phyloP scores from a whole-genome alignment of 2,329 filamentous ascomycete genomes.

The Pezicula neosporulosa region DNA sequence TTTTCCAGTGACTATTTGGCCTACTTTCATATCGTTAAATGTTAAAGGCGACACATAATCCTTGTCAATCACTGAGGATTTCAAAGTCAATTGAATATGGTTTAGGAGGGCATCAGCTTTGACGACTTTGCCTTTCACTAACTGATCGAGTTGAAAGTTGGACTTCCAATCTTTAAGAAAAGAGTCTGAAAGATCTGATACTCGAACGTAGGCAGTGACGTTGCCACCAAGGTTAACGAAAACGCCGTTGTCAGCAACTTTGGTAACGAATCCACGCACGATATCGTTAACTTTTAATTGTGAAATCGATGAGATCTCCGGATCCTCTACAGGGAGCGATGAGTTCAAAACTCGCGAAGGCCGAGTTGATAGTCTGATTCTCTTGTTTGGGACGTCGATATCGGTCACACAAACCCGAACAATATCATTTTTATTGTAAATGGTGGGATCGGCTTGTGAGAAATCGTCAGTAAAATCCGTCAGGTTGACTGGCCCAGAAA shows the following conservation, averaged over 20 bases:
- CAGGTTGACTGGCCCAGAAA: conserved; percentile 78
- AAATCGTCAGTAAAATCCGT: conserved; percentile 87
- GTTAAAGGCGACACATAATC: conserved; percentile 71
- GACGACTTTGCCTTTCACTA: conserved; percentile 84
- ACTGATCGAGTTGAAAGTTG: conserved; percentile 80
- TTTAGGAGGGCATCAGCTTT: conserved; percentile 64
- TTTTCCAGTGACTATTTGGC: conserved; percentile 83
- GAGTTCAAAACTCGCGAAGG: conserved; percentile 90
- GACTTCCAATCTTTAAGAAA: conserved; percentile 97
- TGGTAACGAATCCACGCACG: conserved; percentile 88
- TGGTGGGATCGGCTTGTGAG: conserved; percentile 70
- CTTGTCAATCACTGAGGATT: conserved; percentile 77
- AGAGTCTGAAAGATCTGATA: conserved; percentile 84
- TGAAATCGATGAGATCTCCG: conserved; percentile 67
- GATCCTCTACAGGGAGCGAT: conserved; percentile 74
- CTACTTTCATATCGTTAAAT: conserved; percentile 73
- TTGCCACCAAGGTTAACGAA: conserved; percentile 82
- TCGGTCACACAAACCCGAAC: conserved; percentile 82
- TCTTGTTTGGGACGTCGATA: conserved; percentile 81
- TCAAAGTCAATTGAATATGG: conserved; percentile 82
- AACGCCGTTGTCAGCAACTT: conserved; percentile 82
- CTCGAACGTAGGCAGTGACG: conserved; percentile 77
- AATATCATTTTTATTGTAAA: conserved; percentile 79
- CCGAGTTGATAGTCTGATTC: conserved; percentile 73
- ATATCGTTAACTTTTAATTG: conserved; percentile 75